These are phyloP conservation scores for Astragalus glycyphyllos DNA, from an alignment of 306 rosid species.

Conservation along the genomic window DNA sequence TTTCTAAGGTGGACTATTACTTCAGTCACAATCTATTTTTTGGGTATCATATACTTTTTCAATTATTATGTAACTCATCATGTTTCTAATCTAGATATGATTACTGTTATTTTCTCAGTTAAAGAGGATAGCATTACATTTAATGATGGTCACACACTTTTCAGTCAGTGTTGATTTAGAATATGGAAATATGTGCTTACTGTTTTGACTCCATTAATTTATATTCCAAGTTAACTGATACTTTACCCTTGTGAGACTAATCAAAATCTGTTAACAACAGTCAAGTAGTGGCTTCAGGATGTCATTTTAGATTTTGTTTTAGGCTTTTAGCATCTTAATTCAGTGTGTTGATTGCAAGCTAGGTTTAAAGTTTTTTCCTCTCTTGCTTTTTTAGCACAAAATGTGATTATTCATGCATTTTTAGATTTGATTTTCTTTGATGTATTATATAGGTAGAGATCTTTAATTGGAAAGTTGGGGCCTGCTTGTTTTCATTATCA, in stretches of 20 bases:
- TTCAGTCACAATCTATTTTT: no score
- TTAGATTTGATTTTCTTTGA: no score
- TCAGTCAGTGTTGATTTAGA: conserved; percentile 4
- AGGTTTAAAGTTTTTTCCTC: background rate
- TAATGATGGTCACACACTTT: background rate
- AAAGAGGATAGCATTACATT: conserved; percentile 7
- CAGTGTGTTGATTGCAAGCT: conserved; percentile 4
- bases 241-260: background rate
- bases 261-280: background rate
- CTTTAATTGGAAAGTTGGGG: no score
- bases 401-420: no score
- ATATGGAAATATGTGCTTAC: conserved; percentile 23
- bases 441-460: no score
- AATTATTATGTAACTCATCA: no score
- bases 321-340: background rate
- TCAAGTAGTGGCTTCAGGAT: background rate
- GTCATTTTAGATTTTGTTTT: background rate
- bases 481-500: no score
- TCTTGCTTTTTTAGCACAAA: no score
- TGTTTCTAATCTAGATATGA: background rate
- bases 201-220: conserved; percentile 1
- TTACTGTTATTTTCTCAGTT: conserved; percentile 6
- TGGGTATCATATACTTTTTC: no score
- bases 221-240: background rate
- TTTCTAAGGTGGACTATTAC: conserved; percentile 77